Conservation (phyloP, 176 grass and related monocot species). For the Otatea glauca region DNA sequence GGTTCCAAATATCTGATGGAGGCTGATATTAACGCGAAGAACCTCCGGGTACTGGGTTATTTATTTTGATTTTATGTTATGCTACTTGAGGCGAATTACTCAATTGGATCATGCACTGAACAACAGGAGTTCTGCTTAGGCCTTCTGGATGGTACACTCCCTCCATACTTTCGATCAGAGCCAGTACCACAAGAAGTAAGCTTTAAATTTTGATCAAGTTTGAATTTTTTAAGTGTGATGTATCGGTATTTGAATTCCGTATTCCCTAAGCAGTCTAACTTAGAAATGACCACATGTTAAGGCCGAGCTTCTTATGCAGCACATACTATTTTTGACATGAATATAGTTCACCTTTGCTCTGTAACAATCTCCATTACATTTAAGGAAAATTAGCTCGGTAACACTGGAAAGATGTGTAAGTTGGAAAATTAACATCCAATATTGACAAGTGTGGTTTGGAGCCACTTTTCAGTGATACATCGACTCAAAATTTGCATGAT, state of each 20-base stretch:
- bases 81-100: conserved; percentile 9
- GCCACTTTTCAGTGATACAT: not conserved
- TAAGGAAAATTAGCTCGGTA: not conserved
- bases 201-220: conserved; percentile 31
- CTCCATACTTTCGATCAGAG: conserved; percentile 68
- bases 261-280: conserved; percentile 17
- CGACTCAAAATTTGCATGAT: not conserved
- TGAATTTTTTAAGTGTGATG: conserved; percentile 14
- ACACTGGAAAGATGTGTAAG: not conserved
- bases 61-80: conserved; percentile 26
- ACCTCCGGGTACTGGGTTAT: conserved; percentile 52
- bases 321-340: conserved; percentile 3
- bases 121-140: conserved; percentile 73
- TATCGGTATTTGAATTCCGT: conserved; percentile 4
- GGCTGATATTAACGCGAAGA: conserved; percentile 60
- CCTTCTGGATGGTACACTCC: conserved; percentile 59
- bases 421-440: conserved; percentile 2
- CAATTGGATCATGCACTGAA: conserved; percentile 36
- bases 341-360: not conserved
- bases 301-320: conserved; percentile 7
- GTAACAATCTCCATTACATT: not conserved
- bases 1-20: conserved; percentile 77
- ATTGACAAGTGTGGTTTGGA: not conserved
- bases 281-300: conserved; percentile 4
- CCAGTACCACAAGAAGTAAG: conserved; percentile 65